phyloP scores from a whole-genome alignment of 306 rosid genomes.

The Trifolium subterraneum region DNA sequence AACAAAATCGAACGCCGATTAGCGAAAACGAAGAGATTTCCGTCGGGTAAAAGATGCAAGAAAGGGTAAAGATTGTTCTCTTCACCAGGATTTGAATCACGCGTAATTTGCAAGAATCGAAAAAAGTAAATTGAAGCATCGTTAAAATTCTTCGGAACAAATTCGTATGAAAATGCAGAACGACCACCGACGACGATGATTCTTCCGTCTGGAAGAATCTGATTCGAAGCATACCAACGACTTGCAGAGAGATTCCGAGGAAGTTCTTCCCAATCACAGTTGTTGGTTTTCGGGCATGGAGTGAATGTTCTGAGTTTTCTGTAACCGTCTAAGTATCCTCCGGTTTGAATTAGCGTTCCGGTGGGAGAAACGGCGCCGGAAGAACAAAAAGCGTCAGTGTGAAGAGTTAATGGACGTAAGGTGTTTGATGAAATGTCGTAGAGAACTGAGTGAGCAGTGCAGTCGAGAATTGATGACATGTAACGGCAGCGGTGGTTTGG shows the following conservation, averaged over 20 bases:
- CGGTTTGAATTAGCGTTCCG: slow-evolving; percentile 74
- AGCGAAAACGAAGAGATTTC: slow-evolving; percentile 77
- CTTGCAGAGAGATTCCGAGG: slow-evolving; percentile 16
- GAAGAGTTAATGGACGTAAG: slow-evolving; percentile 63
- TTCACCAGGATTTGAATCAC: slow-evolving; percentile 49
- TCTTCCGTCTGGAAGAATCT: slow-evolving; percentile 62
- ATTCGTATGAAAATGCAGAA: slow-evolving; percentile 58
- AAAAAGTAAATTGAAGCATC: slow-evolving; percentile 36
- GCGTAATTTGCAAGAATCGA: slow-evolving; percentile 59
- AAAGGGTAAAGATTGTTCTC: slow-evolving; percentile 91
- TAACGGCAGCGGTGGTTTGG: slow-evolving; percentile 44
- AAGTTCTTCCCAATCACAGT: slow-evolving; percentile 67
- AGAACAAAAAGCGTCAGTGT: slow-evolving; percentile 82
- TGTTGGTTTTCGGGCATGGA: slow-evolving; percentile 46
- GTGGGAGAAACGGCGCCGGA: slow-evolving; percentile 58
- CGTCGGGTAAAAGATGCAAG: slow-evolving; percentile 78
- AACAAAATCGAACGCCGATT: slow-evolving; percentile 62
- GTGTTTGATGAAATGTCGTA: slow-evolving; percentile 62
- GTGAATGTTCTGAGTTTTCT: slow-evolving; percentile 55
- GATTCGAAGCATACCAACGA: slow-evolving; percentile 81
- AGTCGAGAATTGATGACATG: slow-evolving; percentile 54
- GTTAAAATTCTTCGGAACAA: slow-evolving; percentile 53
- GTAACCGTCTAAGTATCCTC: slow-evolving; percentile 71
- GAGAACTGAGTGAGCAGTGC: slow-evolving; percentile 80
- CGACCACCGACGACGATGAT: slow-evolving; percentile 71